These are phyloP conservation scores for Suillus luteus DNA, from an alignment of 768 basidiomycete species.

Conservation along the genomic window DNA sequence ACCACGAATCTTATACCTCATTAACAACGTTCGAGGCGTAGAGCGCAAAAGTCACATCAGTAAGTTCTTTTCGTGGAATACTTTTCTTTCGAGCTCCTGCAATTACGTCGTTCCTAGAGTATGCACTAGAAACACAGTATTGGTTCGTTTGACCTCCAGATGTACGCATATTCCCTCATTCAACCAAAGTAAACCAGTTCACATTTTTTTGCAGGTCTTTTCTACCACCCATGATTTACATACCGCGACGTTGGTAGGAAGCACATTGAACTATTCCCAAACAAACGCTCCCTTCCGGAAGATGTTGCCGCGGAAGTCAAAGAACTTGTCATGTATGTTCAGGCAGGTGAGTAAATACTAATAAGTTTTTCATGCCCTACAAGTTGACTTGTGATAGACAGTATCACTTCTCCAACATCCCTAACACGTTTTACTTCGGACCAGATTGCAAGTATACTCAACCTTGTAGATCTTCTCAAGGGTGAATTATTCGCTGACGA, in stretches of 20 bases:
- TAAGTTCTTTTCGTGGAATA: conserved; percentile 23
- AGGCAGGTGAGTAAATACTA: conserved; percentile 5
- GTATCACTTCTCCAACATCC: conserved; percentile 39
- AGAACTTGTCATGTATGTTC: conserved; percentile 8
- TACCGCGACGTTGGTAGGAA: neutral
- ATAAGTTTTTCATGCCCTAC: neutral
- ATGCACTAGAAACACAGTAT: conserved; percentile 29
- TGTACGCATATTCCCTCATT: neutral
- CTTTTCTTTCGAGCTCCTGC: neutral
- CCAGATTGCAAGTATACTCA: conserved; percentile 39
- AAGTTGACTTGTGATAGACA: conserved; percentile 29
- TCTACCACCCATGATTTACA: no score
- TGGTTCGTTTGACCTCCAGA: conserved; percentile 20
- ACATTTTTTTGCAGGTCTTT: neutral
- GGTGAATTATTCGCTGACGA: conserved; percentile 25
- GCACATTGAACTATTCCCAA: conserved; percentile 13
- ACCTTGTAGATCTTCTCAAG: conserved; percentile 32
- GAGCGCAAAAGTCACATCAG: conserved; percentile 41
- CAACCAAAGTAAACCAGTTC: neutral
- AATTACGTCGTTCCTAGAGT: conserved; percentile 11
- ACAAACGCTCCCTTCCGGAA: conserved; percentile 23
- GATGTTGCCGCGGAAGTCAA: conserved; percentile 7
- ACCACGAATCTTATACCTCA: conserved; percentile 33
- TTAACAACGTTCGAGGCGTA: conserved; percentile 40
- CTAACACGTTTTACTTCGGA: conserved; percentile 38